Base-by-base conservation (phyloP, 192 early-diverging fungal genomes). In the Powellomyces hirtus region DNA sequence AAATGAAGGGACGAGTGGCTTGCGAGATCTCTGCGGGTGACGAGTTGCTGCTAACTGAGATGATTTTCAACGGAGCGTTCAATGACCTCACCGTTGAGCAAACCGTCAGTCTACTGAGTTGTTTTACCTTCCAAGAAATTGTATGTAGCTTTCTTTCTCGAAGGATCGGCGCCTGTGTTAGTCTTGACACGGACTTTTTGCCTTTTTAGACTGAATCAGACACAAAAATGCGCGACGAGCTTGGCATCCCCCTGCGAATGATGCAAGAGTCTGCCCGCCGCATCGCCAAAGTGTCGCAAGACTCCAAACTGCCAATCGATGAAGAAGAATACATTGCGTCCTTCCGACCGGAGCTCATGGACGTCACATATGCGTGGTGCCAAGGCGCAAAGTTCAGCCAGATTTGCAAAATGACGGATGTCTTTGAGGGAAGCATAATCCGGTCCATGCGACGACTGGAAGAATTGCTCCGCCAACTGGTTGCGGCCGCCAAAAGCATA, bases 1-100 rank as follows among this genome's bases (percentile, higher is more conserved):
- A 95, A 61, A 89, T 97, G 81, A 98, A 98, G 78, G 97, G 97
- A 40, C 89, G 95, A 22, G 97, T 98, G 4, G 97, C 97, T 2
- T 98, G 97, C 69, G 95, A 98, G 79, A 92, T 98, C 51, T 91
- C 90, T 14, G 84, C 91, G 10, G 97, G 94, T 11, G 95, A 97
- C 78, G 94, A 96, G 78, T 78, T 98, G 46, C 67, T 97, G 62
- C 81, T 98, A 66, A 96, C 95, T 0, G 97, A 98, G 83, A 89
- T 98, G 88, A 91, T 98, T 33, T 92, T 98, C 79, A 90, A 94
- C 70, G 92, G 94, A 56, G 91, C 93, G 4, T 97, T 98, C 77
- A 96, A 95, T 64, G 94, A 97, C 55, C 78, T 98, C 70, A 86
- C 89, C 0, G 85, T 88, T 1, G 95, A 97, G 62, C 93, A 95